Base-by-base conservation (phyloP, 345 rosid genomes). In the Orychophragmus violaceus region DNA sequence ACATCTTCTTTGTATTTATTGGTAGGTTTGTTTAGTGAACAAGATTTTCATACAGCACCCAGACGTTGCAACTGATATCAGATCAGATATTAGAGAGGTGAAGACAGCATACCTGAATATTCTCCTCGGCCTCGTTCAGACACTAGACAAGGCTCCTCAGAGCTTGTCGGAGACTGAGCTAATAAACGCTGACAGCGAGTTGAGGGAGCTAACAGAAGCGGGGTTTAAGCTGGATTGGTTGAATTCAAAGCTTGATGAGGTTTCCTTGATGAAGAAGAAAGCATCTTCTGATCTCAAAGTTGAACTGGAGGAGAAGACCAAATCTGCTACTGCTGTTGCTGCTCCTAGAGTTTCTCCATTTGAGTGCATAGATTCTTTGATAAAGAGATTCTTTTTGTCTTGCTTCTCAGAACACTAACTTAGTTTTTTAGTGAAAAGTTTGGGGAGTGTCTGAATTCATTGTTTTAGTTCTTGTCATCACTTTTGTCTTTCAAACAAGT, bases 321-420 rank as follows among this genome's bases (percentile, higher is more conserved):
- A 29, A 13, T 29, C 54, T 42, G 11, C 14, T 39, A 19, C 3
- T 57, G 13, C 6, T 45, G n/a, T 3, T 62, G 7, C 25, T 46
- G 7, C 17, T 62, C 21, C 37, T 25, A 60, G 6, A 42, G 24
- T 42, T 42, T 42, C 36, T 60, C 21, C 12, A 17, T 60, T 42
- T 41, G 25, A 3, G 23, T 59, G 29, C 23, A 39, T 41, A 9
- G 36, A 39, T 25, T 10, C 10, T 41, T 25, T 59, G 7, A 6
- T 25, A 16, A 59, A 25, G 14, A 59, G 64, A 16, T 59, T 16
- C 18, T 59, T 59, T 59, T 41, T 59, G 24, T 59, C 35, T 59
- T 59, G 64, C 64, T 59, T 59, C 35, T 41, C 64, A 41, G n/a
- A 22, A 7, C n/a, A n/a, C 13, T 59, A 41, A 23, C 49, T 37